Percentiles rank a stretch among this genome's conserved stretches.
Evolutionary conservation across 768 basidiomycete species (phyloP).

Genomic region (Peribolospora baueri): DNA sequence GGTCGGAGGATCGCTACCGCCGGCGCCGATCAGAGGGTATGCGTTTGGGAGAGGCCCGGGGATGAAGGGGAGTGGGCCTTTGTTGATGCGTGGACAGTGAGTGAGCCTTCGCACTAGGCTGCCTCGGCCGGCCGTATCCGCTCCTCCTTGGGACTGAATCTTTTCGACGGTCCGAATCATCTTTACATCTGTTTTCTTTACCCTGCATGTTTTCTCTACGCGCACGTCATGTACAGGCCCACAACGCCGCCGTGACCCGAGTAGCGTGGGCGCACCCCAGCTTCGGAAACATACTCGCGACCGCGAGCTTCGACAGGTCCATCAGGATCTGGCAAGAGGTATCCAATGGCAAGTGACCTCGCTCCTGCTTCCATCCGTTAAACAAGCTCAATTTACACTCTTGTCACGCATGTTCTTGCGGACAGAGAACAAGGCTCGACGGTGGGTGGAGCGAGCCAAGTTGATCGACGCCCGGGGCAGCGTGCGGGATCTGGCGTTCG

Average conservation of each 20-base stretch:
- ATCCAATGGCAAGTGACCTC: neutral
- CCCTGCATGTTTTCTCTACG: too few relatives aligned
- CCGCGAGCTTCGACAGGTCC: conserved; percentile 67
- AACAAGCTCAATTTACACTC: conserved; percentile 12
- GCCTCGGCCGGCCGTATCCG: too few relatives aligned
- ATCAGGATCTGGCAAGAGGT: conserved; percentile 74
- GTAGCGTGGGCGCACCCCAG: conserved; percentile 81
- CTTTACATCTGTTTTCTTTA: too few relatives aligned
- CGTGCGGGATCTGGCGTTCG: conserved; percentile 63
- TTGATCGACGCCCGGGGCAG: conserved; percentile 66
- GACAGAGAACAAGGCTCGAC: conserved; percentile 15
- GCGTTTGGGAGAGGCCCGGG: too few relatives aligned
- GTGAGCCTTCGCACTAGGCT: too few relatives aligned
- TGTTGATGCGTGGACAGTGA: too few relatives aligned
- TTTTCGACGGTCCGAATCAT: too few relatives aligned
- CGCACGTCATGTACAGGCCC: conserved; percentile 34
- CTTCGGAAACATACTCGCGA: conserved; percentile 67
- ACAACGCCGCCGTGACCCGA: conserved; percentile 67
- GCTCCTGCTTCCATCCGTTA: neutral
- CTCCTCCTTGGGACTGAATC: too few relatives aligned
- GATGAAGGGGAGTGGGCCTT: too few relatives aligned
- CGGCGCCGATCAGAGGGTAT: too few relatives aligned
- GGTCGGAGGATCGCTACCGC: too few relatives aligned
- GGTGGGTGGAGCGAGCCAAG: conserved; percentile 52
- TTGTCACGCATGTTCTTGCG: conserved; percentile 1